phyloP scores from a whole-genome alignment of 495 filamentous ascomycete genomes.

The Penicillium riverlandense region DNA sequence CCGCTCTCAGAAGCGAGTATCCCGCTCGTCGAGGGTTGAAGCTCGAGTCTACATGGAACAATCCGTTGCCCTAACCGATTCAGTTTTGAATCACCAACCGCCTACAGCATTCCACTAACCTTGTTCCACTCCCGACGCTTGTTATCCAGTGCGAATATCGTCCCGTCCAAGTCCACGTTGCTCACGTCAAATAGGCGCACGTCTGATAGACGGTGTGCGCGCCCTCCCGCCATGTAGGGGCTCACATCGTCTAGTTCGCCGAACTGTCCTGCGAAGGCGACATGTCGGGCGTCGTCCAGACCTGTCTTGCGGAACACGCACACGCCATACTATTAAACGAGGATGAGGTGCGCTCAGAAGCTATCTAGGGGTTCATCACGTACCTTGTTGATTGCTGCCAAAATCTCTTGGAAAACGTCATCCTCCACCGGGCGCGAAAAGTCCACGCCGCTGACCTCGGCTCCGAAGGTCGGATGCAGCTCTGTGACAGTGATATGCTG shows the following conservation, averaged over 20 bases:
- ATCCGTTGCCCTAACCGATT: constrained; percentile 36
- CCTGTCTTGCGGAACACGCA: constrained; percentile 47
- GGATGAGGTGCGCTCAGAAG: too few species aligned
- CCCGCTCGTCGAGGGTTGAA: constrained; percentile 54
- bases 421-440: constrained; percentile 34
- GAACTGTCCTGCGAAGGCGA: constrained; percentile 45
- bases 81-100: too few species aligned
- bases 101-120: not conserved
- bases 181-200: constrained; percentile 50
- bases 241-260: constrained; percentile 54
- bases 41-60: constrained; percentile 54
- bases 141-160: constrained; percentile 9
- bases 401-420: constrained; percentile 37
- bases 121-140: constrained; percentile 30
- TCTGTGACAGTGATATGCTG: constrained; percentile 23
- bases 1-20: constrained; percentile 47
- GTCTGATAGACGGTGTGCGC: constrained; percentile 39
- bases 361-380: too few species aligned
- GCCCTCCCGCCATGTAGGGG: constrained; percentile 40
- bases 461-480: constrained; percentile 48
- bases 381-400: constrained; percentile 10
- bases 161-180: constrained; percentile 31
- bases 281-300: constrained; percentile 45
- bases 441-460: constrained; percentile 46
- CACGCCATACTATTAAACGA: constrained; percentile 43